Conservation (phyloP, 2,329 filamentous ascomycete species). For the Claviceps maximensis region DNA sequence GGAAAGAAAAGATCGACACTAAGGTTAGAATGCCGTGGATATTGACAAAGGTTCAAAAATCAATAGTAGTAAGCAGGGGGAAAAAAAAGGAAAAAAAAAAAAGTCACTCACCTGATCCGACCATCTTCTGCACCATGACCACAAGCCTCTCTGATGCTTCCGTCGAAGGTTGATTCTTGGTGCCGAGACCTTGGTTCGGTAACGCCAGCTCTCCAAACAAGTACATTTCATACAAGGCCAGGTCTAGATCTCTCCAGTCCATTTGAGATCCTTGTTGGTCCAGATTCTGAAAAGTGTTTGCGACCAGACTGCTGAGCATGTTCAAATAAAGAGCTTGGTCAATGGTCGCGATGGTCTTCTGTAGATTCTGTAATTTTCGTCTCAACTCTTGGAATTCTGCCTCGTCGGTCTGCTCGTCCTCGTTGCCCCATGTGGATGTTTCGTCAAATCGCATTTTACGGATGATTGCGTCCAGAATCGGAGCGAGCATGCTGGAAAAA, state of each 20-base stretch:
- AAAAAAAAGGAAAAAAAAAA: background rate
- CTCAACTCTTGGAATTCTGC: slow-evolving; percentile 93
- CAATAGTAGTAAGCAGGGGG: background rate
- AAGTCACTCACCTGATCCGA: slow-evolving; percentile 61
- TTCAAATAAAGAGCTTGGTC: slow-evolving; percentile 83
- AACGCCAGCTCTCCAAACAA: slow-evolving; percentile 91
- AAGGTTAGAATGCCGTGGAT: background rate
- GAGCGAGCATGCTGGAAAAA: slow-evolving; percentile 71
- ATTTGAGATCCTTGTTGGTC: slow-evolving; percentile 60
- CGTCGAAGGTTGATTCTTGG: slow-evolving; percentile 70
- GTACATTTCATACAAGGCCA: slow-evolving; percentile 91
- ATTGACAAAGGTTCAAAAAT: background rate
- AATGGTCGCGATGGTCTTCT: slow-evolving; percentile 83
- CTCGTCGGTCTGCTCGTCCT: slow-evolving; percentile 91
- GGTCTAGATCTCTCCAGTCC: slow-evolving; percentile 89
- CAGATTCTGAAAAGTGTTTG: slow-evolving; percentile 69
- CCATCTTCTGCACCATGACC: slow-evolving; percentile 91
- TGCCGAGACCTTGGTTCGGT: slow-evolving; percentile 72
- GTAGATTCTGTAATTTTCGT: slow-evolving; percentile 76
- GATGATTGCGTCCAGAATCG: slow-evolving; percentile 84
- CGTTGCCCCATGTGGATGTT: slow-evolving; percentile 82
- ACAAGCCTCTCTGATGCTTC: slow-evolving; percentile 70
- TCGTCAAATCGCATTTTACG: slow-evolving; percentile 97
- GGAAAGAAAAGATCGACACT: background rate
- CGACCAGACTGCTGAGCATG: slow-evolving; percentile 77